These are phyloP conservation scores for Collybia sordida DNA, from an alignment of 768 basidiomycete genomes.

Conservation along the genomic window DNA sequence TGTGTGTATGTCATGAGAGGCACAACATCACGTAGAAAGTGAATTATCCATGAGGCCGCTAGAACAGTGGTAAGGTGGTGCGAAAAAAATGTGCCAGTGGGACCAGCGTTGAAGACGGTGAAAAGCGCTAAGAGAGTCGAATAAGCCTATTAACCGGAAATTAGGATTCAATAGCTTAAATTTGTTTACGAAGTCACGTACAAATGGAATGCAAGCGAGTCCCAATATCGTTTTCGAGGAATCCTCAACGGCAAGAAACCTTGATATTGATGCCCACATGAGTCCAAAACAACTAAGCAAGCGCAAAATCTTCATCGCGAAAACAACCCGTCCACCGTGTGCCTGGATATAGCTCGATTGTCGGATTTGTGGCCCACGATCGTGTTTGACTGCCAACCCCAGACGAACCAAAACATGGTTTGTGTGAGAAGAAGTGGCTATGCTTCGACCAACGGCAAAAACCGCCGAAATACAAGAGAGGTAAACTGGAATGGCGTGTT, in stretches of 20 bases:
- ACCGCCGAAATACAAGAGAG: conserved; percentile 7
- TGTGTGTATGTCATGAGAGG: conserved; percentile 58
- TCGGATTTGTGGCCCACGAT: neutral
- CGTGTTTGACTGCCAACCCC: neutral
- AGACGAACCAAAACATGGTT: conserved; percentile 3
- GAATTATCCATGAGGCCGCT: conserved; percentile 26
- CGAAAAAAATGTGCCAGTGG: no score
- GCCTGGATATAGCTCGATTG: conserved; percentile 5
- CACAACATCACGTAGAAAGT: conserved; percentile 57
- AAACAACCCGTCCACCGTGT: conserved; percentile 13
- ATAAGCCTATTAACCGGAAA: no score
- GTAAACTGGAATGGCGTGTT: conserved; percentile 11
- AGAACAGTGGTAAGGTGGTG: no score
- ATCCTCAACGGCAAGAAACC: conserved; percentile 1
- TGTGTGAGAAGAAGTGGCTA: conserved; percentile 3
- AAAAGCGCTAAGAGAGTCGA: no score
- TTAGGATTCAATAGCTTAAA: no score
- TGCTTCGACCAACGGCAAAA: conserved; percentile 2
- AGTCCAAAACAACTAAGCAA: conserved; percentile 12
- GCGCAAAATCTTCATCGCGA: conserved; percentile 6
- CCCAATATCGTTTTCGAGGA: no score
- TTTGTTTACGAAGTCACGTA: no score
- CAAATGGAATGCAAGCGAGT: no score
- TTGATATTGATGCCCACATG: conserved; percentile 8
- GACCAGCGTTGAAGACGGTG: no score